A percentile compares a stretch with the other conserved stretches of the same genome.
These are phyloP conservation scores for Aspergillus proliferans DNA, from an alignment of 2,329 filamentous ascomycete genomes.

Conservation along the genomic window DNA sequence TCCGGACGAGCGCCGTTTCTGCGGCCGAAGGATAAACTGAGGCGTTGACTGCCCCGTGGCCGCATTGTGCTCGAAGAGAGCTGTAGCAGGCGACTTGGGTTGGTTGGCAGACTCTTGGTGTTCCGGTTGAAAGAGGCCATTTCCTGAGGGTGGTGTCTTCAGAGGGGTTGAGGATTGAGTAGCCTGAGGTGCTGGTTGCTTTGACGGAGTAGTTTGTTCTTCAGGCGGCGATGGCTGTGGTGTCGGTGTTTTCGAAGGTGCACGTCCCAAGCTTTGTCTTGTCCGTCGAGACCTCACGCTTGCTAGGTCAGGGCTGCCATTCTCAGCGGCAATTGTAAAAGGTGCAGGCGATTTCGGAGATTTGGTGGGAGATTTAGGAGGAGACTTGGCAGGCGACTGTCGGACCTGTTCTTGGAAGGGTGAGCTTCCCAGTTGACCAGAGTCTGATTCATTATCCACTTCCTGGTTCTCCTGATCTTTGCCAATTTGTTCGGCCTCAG, in stretches of 20 bases:
- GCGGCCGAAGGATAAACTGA: constrained; percentile 58
- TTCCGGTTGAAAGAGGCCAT: constrained; percentile 41
- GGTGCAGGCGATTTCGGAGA: constrained; percentile 15
- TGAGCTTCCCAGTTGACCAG: constrained; percentile 41
- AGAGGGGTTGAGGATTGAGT: constrained; percentile 43
- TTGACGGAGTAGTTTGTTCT: constrained; percentile 32
- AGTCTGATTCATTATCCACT: constrained; percentile 55
- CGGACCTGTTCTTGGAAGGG: constrained; percentile 38
- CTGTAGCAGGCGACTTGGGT: constrained; percentile 31
- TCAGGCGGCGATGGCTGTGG: constrained; percentile 35
- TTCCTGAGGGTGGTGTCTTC: constrained; percentile 46
- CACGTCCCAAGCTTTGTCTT: constrained; percentile 41
- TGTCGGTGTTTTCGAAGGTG: constrained; percentile 40
- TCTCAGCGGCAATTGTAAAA: constrained; percentile 40
- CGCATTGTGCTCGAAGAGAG: constrained; percentile 51
- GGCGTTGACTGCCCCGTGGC: constrained; percentile 56
- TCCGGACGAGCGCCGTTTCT: constrained; percentile 56
- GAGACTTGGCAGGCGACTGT: constrained; percentile 23
- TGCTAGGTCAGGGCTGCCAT: constrained; percentile 51
- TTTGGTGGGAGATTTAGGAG: constrained; percentile 5
- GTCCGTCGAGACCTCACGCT: constrained; percentile 45
- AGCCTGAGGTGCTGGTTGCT: constrained; percentile 41
- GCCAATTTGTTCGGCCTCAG: constrained; percentile 32
- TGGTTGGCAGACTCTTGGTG: constrained; percentile 34
- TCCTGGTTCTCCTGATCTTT: constrained; percentile 49